Percentiles rank a stretch among this genome's conserved stretches.
phyloP scores from a whole-genome alignment of 768 basidiomycete species.

The Cystobasidium onofrii region DNA sequence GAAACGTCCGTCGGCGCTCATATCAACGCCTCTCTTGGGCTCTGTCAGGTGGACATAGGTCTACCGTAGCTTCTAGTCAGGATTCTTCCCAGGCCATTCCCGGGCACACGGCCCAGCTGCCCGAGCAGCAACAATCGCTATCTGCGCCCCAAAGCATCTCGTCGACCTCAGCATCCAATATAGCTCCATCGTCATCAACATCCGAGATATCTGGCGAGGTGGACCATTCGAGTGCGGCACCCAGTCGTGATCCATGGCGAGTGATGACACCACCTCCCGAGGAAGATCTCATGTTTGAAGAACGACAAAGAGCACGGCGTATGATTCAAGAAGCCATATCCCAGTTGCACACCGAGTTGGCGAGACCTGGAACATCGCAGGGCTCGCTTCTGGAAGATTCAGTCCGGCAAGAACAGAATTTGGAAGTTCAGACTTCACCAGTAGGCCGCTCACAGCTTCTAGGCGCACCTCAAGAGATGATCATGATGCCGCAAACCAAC shows the following conservation, averaged over 20 bases:
- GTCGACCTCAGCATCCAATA: too few relatives aligned
- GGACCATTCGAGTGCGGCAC: neutral
- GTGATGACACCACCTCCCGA: neutral
- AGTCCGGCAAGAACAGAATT: neutral
- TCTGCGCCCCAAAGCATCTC: too few relatives aligned
- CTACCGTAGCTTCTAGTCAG: neutral
- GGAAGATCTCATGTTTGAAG: slow-evolving; percentile 10
- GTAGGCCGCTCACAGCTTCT: neutral
- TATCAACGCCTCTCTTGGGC: neutral
- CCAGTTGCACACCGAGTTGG: neutral
- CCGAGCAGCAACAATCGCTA: too few relatives aligned
- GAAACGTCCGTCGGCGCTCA: neutral
- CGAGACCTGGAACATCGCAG: neutral
- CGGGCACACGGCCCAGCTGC: neutral
- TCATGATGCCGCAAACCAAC: too few relatives aligned
- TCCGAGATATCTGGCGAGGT: neutral
- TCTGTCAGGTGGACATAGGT: neutral
- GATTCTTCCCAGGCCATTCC: neutral
- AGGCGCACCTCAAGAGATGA: neutral
- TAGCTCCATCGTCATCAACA: too few relatives aligned
- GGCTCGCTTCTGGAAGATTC: neutral
- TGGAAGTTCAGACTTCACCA: neutral
- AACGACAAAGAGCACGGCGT: slow-evolving; percentile 6
- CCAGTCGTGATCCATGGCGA: neutral
- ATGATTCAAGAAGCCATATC: neutral